Evolutionary conservation across 2,329 filamentous ascomycete species (phyloP).

Genomic region (Coniochaeta sp.): DNA sequence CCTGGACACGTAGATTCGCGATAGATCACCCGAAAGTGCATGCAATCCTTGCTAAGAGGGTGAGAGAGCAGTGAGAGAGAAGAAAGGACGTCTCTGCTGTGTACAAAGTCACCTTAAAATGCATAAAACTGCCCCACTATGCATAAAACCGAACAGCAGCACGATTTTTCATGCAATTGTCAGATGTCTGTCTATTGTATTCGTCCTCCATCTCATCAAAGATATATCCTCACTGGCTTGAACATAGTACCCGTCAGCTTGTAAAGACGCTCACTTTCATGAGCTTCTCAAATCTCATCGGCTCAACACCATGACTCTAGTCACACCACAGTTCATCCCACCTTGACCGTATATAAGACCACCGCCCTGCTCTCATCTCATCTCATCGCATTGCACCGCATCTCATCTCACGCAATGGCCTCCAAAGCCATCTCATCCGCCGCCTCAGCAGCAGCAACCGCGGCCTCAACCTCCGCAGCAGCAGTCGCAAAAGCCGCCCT

Average conservation of each 20-base stretch:
- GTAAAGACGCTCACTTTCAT: neutral
- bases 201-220: too few relatives aligned
- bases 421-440: neutral
- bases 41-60: too few relatives aligned
- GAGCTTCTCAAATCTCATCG: neutral
- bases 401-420: neutral
- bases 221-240: too few relatives aligned
- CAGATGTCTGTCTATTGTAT: too few relatives aligned
- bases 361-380: neutral
- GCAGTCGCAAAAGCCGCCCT: constrained; percentile 4
- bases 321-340: neutral
- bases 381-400: neutral
- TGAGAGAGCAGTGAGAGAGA: too few relatives aligned
- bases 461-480: neutral
- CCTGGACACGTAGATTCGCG: too few relatives aligned
- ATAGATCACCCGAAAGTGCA: too few relatives aligned
- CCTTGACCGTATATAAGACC: neutral
- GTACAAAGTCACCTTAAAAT: neutral
- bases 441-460: neutral
- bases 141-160: neutral
- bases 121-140: neutral
- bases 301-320: neutral
- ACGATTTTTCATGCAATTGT: neutral
- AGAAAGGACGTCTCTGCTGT: too few relatives aligned
- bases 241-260: neutral